Evolutionary conservation across 176 grass and related monocot species (phyloP).

Genomic region (Saccharum officinarum): DNA sequence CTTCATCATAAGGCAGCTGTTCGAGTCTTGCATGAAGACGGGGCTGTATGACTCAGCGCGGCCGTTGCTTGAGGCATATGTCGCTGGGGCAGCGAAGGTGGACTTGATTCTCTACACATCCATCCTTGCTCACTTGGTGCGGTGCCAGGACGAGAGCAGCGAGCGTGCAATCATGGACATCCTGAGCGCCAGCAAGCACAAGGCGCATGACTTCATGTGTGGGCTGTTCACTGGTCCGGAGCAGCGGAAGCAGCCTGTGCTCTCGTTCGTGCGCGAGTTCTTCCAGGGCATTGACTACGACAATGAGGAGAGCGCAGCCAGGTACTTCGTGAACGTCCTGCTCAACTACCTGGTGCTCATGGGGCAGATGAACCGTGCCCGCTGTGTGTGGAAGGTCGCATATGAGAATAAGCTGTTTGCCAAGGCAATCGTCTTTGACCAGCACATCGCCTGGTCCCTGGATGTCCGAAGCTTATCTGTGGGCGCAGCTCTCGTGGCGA

Average conservation of each 20-base stretch:
- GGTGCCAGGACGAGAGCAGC: slow-evolving; percentile 70
- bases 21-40: slow-evolving; percentile 94
- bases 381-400: slow-evolving; percentile 91
- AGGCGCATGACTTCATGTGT: slow-evolving; percentile 84
- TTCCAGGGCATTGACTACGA: slow-evolving; percentile 92
- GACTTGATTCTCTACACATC: slow-evolving; percentile 97
- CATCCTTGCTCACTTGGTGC: slow-evolving; percentile 73
- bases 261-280: slow-evolving; percentile 81
- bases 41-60: slow-evolving; percentile 74
- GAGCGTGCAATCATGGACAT: slow-evolving; percentile 90
- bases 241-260: slow-evolving; percentile 84
- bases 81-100: slow-evolving; percentile 67
- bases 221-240: slow-evolving; percentile 88
- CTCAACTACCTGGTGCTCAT: slow-evolving; percentile 94
- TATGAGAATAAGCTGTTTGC: slow-evolving; percentile 96
- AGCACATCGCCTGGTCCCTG: slow-evolving; percentile 96
- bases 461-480: slow-evolving; percentile 75
- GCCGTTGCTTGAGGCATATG: slow-evolving; percentile 76
- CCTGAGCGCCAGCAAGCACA: slow-evolving; percentile 74
- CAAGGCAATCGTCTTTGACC: slow-evolving; percentile 95
- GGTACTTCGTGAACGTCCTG: slow-evolving; percentile 93
- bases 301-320: slow-evolving; percentile 63
- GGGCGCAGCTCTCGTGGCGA: slow-evolving; percentile 65
- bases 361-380: slow-evolving; percentile 96
- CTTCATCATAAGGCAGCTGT: slow-evolving; percentile 94